Percentiles rank a stretch among this genome's conserved stretches.
Conservation (phyloP, 2,329 filamentous ascomycete genomes). For the Grosmannia serpens region DNA sequence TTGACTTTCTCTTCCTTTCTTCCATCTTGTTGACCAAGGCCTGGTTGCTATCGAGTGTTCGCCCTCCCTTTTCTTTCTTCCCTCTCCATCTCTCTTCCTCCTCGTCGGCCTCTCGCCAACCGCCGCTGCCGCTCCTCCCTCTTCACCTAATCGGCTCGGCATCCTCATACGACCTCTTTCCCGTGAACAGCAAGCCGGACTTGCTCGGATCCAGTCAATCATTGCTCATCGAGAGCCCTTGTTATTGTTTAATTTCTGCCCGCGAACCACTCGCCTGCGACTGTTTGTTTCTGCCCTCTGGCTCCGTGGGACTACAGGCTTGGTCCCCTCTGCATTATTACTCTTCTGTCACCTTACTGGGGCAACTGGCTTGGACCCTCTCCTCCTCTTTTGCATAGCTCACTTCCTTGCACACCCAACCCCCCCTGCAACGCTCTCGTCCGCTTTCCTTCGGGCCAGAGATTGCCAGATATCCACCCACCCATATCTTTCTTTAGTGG, state of each 20-base stretch:
- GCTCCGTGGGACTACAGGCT: slow-evolving; percentile 8
- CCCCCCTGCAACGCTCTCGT: slow-evolving; percentile 13
- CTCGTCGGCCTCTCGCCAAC: neutral
- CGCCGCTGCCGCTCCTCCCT: neutral
- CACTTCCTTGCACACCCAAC: slow-evolving; percentile 17
- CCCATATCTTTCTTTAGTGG: slow-evolving; percentile 7
- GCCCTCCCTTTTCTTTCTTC: slow-evolving; percentile 2
- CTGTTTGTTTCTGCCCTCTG: neutral
- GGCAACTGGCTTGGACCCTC: slow-evolving; percentile 11
- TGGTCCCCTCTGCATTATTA: slow-evolving; percentile 6
- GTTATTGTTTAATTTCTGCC: slow-evolving; percentile 11
- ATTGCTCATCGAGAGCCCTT: slow-evolving; percentile 8
- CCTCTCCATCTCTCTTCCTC: neutral
- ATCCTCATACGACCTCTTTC: slow-evolving; percentile 5
- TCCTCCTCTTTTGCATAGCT: slow-evolving; percentile 17
- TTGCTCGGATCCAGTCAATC: slow-evolving; percentile 46
- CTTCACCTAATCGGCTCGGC: neutral
- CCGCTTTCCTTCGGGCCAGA: slow-evolving; percentile 30
- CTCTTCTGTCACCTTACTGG: slow-evolving; percentile 4
- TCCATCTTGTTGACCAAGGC: slow-evolving; percentile 18
- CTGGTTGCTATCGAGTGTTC: slow-evolving; percentile 9
- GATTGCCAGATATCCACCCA: slow-evolving; percentile 11
- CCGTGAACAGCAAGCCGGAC: slow-evolving; percentile 40
- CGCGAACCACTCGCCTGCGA: slow-evolving; percentile 6
- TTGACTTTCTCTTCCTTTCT: neutral